Evolutionary conservation across 345 rosid genomes (phyloP), one percentile per base, ranked within the genome.

Genomic region (Mangifera indica): DNA sequence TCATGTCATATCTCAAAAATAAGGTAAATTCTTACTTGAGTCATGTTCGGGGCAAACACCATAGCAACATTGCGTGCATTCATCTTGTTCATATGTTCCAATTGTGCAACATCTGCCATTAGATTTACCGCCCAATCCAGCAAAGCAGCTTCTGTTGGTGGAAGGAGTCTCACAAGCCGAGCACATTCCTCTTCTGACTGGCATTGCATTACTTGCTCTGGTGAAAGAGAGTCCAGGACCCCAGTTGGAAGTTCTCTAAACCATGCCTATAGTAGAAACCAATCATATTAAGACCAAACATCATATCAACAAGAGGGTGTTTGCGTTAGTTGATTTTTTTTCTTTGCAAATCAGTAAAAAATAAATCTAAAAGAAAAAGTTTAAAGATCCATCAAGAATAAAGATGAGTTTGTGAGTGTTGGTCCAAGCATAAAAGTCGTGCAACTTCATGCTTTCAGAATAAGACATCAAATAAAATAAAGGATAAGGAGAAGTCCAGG

Each of bases 11-110:
- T 48, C 44, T 57, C 37, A 15, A 25, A 32, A 17, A 40, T 37
- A 24, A 25, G 34, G 53, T 22, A 37, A 37, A 51, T 32, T 44
- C 44, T 69, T 40, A 80, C 99, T 80, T 96, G 97, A 67, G 99
- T 92, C 99, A 95, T 96, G 88, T 96, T 96, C 70, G 99, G 99
- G 44, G 99, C 98, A 18, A 96, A 96, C 55, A 96, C 98, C 88
- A 96, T 89, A 0, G 99, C 98, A 1, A 96, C 79, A 81, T 96
- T 96, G 6, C 98, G 91, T 6, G 98, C 94, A 83, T 91, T 96
- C 99, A 96, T 96, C 86, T 93, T 93, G 83, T 93, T 96, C 25
- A 88, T 51, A 83, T 85, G 89, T 72, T 93, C 96, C 77, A 88
- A 72, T 78, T 91, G 93, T 0, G 86, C 95, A 62, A 96, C 95